phyloP scores from a whole-genome alignment of 1,139 yeast genomes.

The Yamadazyma atlantica region DNA sequence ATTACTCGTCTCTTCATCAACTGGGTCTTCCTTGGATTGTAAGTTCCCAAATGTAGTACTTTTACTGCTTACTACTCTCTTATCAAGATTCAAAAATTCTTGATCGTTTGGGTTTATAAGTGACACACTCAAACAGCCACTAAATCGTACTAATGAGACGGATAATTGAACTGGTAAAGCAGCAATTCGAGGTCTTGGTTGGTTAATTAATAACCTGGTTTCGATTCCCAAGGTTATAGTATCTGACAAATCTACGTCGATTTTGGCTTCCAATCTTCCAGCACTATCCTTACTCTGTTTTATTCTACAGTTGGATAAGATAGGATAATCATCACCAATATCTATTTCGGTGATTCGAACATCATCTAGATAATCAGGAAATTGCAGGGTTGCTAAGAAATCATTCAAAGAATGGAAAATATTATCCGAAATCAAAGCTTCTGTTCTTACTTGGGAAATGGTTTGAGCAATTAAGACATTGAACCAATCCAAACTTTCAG shows the following conservation, averaged over 20 bases:
- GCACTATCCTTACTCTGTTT: conserved; percentile 49
- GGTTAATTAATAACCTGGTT: conserved; percentile 76
- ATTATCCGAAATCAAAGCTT: conserved; percentile 82
- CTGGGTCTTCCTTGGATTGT: not conserved
- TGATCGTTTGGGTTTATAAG: conserved; percentile 52
- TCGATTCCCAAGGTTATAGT: conserved; percentile 87
- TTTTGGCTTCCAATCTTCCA: conserved; percentile 79
- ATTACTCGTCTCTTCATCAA: not conserved
- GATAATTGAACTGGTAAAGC: conserved; percentile 78
- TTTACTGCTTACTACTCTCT: not conserved
- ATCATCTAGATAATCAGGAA: conserved; percentile 80
- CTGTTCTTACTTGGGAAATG: conserved; percentile 79
- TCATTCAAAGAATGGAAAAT: conserved; percentile 74
- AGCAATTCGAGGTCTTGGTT: conserved; percentile 84
- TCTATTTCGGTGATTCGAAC: conserved; percentile 84
- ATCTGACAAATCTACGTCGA: conserved; percentile 90
- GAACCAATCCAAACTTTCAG: conserved; percentile 96
- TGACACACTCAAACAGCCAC: conserved; percentile 89
- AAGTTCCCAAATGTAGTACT: not conserved
- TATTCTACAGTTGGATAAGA: conserved; percentile 89
- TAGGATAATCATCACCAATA: conserved; percentile 94
- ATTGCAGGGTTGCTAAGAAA: conserved; percentile 46
- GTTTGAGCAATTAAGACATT: conserved; percentile 92
- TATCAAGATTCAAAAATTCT: not conserved
- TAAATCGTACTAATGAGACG: conserved; percentile 86